Conservation (phyloP, 176 grass and related monocot species). For the Musa acuminata region DNA sequence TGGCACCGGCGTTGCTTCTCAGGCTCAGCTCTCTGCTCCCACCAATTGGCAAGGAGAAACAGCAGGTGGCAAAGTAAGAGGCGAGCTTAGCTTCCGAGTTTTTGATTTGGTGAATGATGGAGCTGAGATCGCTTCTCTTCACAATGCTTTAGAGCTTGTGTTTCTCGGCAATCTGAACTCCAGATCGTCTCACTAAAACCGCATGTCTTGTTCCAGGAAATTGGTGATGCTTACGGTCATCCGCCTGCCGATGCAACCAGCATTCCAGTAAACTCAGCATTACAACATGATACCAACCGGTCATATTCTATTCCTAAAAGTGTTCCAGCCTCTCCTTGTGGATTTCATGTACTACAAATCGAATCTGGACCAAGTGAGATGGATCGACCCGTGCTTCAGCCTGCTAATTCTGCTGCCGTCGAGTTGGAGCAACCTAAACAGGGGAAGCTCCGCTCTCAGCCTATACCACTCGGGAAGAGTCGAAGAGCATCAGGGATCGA, state of each 20-base stretch:
- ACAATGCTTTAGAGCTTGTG: neutral
- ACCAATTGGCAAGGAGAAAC: too few species aligned
- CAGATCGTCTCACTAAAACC: neutral
- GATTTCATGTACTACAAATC: neutral
- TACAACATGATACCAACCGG: neutral
- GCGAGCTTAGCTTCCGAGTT: too few species aligned
- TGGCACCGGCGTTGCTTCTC: too few species aligned
- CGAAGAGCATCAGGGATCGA: neutral
- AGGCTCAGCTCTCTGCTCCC: too few species aligned
- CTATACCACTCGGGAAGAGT: conserved; percentile 25
- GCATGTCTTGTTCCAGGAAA: neutral
- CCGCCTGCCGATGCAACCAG: neutral
- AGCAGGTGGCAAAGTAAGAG: too few species aligned
- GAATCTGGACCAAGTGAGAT: neutral
- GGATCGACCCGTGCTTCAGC: neutral
- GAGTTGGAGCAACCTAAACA: conserved; percentile 15
- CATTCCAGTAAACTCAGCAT: too few species aligned
- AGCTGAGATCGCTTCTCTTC: neutral
- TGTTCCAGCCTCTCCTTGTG: neutral
- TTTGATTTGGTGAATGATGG: too few species aligned
- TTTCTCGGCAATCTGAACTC: neutral
- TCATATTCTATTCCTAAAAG: neutral
- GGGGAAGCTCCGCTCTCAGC: conserved; percentile 53
- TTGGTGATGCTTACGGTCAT: neutral
- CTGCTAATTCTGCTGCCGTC: neutral